These are phyloP conservation scores for Clohesyomyces aquaticus DNA, from an alignment of 495 filamentous ascomycete genomes.

Conservation along the genomic window DNA sequence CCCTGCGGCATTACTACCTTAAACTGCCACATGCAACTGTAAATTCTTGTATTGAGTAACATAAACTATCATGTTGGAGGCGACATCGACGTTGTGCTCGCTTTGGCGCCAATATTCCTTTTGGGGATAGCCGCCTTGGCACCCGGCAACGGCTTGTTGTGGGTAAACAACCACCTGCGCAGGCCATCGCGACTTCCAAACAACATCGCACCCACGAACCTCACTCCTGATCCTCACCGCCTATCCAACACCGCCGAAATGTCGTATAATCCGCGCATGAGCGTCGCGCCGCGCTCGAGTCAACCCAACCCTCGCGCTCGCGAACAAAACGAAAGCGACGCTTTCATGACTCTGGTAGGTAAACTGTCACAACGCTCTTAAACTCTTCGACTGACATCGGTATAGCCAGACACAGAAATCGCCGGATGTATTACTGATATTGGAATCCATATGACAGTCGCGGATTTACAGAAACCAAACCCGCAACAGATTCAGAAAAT, in stretches of 20 bases:
- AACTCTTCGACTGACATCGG: slow-evolving; percentile 12
- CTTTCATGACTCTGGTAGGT: slow-evolving; percentile 81
- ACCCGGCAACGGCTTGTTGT: background rate
- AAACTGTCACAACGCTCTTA: background rate
- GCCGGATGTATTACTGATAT: slow-evolving; percentile 97
- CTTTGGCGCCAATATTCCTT: too few species aligned
- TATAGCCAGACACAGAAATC: slow-evolving; percentile 79
- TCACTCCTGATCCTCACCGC: background rate
- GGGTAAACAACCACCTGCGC: background rate
- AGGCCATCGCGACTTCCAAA: background rate
- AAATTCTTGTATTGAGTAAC: too few species aligned
- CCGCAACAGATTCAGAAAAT: slow-evolving; percentile 92
- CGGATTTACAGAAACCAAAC: slow-evolving; percentile 91
- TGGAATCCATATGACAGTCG: slow-evolving; percentile 81
- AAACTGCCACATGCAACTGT: too few species aligned
- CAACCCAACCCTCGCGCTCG: slow-evolving; percentile 56
- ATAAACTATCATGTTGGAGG: too few species aligned
- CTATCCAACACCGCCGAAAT: slow-evolving; percentile 8
- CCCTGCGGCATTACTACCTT: too few species aligned
- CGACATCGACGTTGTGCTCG: too few species aligned
- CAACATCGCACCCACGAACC: background rate
- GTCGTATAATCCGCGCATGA: slow-evolving; percentile 64
- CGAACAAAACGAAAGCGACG: slow-evolving; percentile 77
- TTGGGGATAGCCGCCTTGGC: too few species aligned
- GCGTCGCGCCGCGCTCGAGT: slow-evolving; percentile 62